A percentile compares a stretch with the other conserved stretches of the same genome.
These are phyloP conservation scores for Debaryomyces fabryi DNA, from an alignment of 1,139 yeast species.

Conservation along the genomic window DNA sequence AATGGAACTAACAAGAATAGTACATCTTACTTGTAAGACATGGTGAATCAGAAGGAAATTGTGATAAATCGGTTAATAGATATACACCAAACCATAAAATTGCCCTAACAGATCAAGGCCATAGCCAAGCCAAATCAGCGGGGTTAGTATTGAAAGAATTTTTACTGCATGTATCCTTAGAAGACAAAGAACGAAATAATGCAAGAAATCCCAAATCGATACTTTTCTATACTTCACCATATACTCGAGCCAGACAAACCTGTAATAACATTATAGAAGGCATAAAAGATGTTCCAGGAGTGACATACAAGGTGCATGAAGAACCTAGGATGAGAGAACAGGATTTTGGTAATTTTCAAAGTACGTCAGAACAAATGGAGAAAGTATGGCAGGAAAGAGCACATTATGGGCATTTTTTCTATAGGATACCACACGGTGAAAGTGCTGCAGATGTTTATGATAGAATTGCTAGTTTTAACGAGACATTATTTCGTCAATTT, in stretches of 20 bases:
- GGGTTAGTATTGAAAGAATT: slow-evolving; percentile 61
- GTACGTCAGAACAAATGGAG: slow-evolving; percentile 75
- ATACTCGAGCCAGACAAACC: slow-evolving; percentile 79
- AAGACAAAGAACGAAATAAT: slow-evolving; percentile 18
- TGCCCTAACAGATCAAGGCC: slow-evolving; percentile 69
- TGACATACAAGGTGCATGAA: slow-evolving; percentile 62
- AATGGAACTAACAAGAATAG: slow-evolving; percentile 30
- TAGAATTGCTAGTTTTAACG: slow-evolving; percentile 86
- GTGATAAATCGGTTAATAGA: slow-evolving; percentile 76
- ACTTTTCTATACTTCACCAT: slow-evolving; percentile 81
- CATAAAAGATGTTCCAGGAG: slow-evolving; percentile 52
- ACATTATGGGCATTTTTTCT: slow-evolving; percentile 88
- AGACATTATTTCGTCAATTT: slow-evolving; percentile 80
- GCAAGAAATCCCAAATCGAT: slow-evolving; percentile 33
- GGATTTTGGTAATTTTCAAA: slow-evolving; percentile 91
- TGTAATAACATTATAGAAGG: slow-evolving; percentile 67
- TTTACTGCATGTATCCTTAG: slow-evolving; percentile 50
- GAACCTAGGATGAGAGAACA: slow-evolving; percentile 93
- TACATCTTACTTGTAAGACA: slow-evolving; percentile 80
- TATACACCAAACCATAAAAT: slow-evolving; percentile 79
- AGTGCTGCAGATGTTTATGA: slow-evolving; percentile 96
- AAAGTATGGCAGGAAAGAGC: slow-evolving; percentile 80
- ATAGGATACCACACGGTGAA: slow-evolving; percentile 89
- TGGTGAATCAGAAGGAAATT: slow-evolving; percentile 90
- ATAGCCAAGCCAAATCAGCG: slow-evolving; percentile 65